Base-by-base conservation (phyloP, 371 early-diverging fungal species). In the Rhizopus delemar region DNA sequence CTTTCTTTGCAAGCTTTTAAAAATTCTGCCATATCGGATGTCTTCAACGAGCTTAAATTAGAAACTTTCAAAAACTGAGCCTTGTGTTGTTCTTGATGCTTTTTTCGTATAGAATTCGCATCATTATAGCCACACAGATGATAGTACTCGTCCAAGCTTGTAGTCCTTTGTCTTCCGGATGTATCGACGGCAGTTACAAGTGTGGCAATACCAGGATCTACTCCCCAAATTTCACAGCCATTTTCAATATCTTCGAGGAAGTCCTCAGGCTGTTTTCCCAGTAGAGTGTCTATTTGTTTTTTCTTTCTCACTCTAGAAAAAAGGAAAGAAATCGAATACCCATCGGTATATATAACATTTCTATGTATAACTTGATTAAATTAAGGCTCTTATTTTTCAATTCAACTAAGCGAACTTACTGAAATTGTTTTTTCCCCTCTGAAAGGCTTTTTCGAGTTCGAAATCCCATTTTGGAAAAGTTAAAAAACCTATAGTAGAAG, bases 271-370 rank as follows among this genome's bases (percentile, higher is more conserved):
- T 45, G 13, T 45, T 38, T 38, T 38, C 11, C 38, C 11, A 11
- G 7, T 12, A n/a, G 15, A 22, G 46, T n/a, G 4, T 15, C 13
- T n/a, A 22, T 12, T n/a, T 12, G 5, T 45, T 45, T 45, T 45
- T 45, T 45, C 22, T 12, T 45, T 7, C 7, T 49, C 9, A 49
- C 22, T 49, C 13, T 49, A 8, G 29, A 29, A 31, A 49, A 49
- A 49, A 49, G 49, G 29, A 49, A 49, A 49, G 31, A 29, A 31
- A 49, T 22, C 9, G 49, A 49, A 49, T 49, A 49, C 9, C 49
- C 22, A 49, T 49, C 49, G 15, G 16, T 49, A 31, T 49, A 8
- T 4, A 49, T 29, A 13, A 49, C 22, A 29, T 7, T 49, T 9
- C 49, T 49, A 49, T 29, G 6, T 38, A 49, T 7, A 49, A 49